Percentiles rank a stretch among this genome's conserved stretches.
Conservation (phyloP, 192 early-diverging fungal species). For the Piromyces sp. region DNA sequence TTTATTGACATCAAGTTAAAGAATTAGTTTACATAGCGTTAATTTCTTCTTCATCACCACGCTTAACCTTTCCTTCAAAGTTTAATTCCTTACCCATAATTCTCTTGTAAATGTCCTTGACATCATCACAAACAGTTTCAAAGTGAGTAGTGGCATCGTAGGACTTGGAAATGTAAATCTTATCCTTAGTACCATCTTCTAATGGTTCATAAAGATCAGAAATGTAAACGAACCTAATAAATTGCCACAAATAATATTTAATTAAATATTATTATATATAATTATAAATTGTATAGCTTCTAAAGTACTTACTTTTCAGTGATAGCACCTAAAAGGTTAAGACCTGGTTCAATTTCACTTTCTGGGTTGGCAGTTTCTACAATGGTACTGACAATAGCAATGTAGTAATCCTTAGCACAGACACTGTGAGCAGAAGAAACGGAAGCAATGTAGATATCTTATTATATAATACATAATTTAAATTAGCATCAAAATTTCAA, state of each 20-base stretch:
- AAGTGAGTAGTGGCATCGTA: slow-evolving; percentile 99
- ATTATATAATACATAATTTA: neutral
- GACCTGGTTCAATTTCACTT: slow-evolving; percentile 70
- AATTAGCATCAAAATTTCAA: no score
- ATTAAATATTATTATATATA: no score
- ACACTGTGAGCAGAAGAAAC: slow-evolving; percentile 82
- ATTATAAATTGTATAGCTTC: no score
- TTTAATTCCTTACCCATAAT: slow-evolving; percentile 19
- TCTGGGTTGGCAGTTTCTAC: slow-evolving; percentile 86
- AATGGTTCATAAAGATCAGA: slow-evolving; percentile 73
- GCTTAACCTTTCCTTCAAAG: slow-evolving; percentile 5
- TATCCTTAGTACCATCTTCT: slow-evolving; percentile 61
- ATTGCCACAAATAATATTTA: no score
- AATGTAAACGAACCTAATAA: slow-evolving; percentile 67
- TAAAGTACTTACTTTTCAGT: no score
- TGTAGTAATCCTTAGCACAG: slow-evolving; percentile 65
- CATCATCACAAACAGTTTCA: slow-evolving; percentile 93
- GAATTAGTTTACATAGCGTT: neutral
- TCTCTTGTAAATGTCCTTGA: slow-evolving; percentile 73
- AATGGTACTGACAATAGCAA: slow-evolving; percentile 95
- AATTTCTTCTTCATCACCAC: slow-evolving; percentile 5
- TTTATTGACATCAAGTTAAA: neutral
- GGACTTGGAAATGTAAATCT: slow-evolving; percentile 79
- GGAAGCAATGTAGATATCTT: slow-evolving; percentile 88
- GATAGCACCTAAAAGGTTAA: slow-evolving; percentile 80